These are phyloP conservation scores for Fraxinus pennsylvanica DNA, from an alignment of 257 asterid genomes.

Conservation along the genomic window DNA sequence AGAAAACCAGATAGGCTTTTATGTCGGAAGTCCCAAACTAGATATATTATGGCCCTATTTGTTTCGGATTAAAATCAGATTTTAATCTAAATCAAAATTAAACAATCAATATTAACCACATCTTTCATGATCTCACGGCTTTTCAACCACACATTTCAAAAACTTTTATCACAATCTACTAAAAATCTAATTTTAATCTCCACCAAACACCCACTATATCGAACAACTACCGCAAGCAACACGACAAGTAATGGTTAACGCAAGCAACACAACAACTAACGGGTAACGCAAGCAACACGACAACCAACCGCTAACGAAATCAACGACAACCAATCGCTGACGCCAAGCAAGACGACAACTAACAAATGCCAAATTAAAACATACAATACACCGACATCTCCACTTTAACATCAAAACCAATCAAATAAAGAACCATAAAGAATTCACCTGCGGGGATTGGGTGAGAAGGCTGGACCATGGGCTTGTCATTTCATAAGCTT, in stretches of 20 bases:
- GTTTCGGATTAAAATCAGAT: too few relatives aligned
- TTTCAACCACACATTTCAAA: too few relatives aligned
- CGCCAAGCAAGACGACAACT: neutral
- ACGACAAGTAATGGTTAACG: neutral
- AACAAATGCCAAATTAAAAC: conserved; percentile 1
- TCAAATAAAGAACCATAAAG: neutral
- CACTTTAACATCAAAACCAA: neutral
- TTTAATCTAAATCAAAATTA: too few relatives aligned
- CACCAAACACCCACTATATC: neutral
- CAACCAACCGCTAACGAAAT: neutral
- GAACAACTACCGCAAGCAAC: neutral
- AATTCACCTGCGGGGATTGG: conserved; percentile 59
- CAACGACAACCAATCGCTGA: neutral
- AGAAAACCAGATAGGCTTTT: neutral
- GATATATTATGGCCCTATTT: neutral
- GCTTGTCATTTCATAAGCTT: conserved; percentile 46
- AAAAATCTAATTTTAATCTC: too few relatives aligned
- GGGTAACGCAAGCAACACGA: neutral
- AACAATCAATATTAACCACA: too few relatives aligned
- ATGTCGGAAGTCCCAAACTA: neutral
- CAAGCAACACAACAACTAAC: neutral
- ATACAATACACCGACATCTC: conserved; percentile 6
- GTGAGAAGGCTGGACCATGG: conserved; percentile 85
- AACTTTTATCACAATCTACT: too few relatives aligned
- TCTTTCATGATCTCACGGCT: too few relatives aligned